Conservation (phyloP, 768 basidiomycete species). For the Hypholoma fasciculare region DNA sequence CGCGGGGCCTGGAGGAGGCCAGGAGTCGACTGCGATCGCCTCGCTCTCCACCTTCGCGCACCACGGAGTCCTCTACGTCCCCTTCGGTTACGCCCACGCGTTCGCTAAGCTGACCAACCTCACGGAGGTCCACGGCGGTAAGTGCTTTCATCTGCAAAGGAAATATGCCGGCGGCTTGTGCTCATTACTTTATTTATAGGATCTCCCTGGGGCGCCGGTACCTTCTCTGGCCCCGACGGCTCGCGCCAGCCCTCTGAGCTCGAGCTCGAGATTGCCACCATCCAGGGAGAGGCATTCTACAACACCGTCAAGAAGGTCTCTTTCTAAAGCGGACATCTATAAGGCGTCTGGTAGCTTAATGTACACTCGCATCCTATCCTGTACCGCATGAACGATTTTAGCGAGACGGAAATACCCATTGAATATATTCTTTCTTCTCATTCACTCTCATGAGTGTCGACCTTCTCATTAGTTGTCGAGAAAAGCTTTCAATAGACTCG, state of each 20-base stretch:
- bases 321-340: conserved; percentile 2
- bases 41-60: conserved; percentile 58
- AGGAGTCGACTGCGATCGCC: conserved; percentile 52
- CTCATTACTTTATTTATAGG: conserved; percentile 33
- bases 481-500: too few species aligned
- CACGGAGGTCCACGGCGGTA: conserved; percentile 60
- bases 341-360: too few species aligned
- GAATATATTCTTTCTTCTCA: too few species aligned
- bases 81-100: conserved; percentile 33
- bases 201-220: conserved; percentile 79
- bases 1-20: conserved; percentile 62
- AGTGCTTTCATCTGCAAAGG: conserved; percentile 15
- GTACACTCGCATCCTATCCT: too few species aligned
- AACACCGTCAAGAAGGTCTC: conserved; percentile 37
- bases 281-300: conserved; percentile 59
- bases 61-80: conserved; percentile 51
- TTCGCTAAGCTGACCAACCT: conserved; percentile 36
- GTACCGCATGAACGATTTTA: too few species aligned
- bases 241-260: conserved; percentile 49
- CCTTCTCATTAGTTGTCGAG: too few species aligned
- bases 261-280: conserved; percentile 52
- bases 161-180: not conserved
- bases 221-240: conserved; percentile 49
- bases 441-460: too few species aligned
- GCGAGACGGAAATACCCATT: too few species aligned